Percentiles rank a stretch among this genome's conserved stretches.
These are phyloP conservation scores for Pythium dissimile DNA, from an alignment of 352 stramenopile species.

Conservation along the genomic window DNA sequence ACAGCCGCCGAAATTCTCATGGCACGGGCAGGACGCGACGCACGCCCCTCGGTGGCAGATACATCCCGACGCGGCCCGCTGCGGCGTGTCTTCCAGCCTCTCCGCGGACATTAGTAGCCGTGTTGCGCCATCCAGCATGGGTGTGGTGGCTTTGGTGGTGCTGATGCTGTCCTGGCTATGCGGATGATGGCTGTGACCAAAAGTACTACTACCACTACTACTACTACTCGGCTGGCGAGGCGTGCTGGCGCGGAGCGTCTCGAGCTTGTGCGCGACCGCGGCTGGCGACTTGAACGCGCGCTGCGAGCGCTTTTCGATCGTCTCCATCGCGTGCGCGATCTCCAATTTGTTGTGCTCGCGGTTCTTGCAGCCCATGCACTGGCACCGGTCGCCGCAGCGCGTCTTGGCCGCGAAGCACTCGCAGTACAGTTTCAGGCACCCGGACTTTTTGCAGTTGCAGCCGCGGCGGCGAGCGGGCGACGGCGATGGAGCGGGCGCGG, in stretches of 20 bases:
- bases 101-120: slow-evolving; percentile 19
- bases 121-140: slow-evolving; percentile 23
- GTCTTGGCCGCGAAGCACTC: slow-evolving; percentile 64
- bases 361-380: slow-evolving; percentile 81
- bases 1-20: slow-evolving; percentile 38
- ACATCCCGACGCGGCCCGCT: slow-evolving; percentile 13
- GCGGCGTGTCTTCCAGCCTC: slow-evolving; percentile 14
- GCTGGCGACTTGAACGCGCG: slow-evolving; percentile 41
- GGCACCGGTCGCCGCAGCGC: slow-evolving; percentile 58
- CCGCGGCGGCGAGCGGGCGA: slow-evolving; percentile 34
- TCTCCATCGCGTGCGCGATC: slow-evolving; percentile 50
- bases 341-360: slow-evolving; percentile 51
- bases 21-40: slow-evolving; percentile 39
- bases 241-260: slow-evolving; percentile 19
- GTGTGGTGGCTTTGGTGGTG: background rate
- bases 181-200: too few species aligned
- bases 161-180: background rate
- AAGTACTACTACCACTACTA: too few species aligned
- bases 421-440: slow-evolving; percentile 94
- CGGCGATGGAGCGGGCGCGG: slow-evolving; percentile 4
- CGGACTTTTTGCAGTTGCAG: slow-evolving; percentile 97
- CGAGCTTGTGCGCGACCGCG: slow-evolving; percentile 20
- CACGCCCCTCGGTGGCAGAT: slow-evolving; percentile 39
- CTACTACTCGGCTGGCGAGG: background rate
- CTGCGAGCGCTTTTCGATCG: slow-evolving; percentile 50